Evolutionary conservation across 2,329 filamentous ascomycete genomes (phyloP).

Genomic region (Hysterium pulicare): DNA sequence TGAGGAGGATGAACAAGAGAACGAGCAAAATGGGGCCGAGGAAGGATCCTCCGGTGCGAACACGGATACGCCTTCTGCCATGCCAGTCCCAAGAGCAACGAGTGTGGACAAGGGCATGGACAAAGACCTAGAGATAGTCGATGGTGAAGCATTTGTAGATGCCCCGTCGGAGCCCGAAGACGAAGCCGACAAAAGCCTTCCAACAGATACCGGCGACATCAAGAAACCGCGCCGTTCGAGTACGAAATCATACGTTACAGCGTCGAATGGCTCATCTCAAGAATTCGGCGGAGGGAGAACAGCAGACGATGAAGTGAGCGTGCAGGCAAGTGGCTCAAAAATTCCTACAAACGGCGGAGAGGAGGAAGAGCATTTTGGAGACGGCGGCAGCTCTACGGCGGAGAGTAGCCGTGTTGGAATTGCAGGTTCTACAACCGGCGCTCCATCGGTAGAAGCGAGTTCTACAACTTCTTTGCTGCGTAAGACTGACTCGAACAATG

Average conservation of each 20-base stretch:
- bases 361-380: slow-evolving; percentile 18
- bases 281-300: background rate
- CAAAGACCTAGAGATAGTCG: slow-evolving; percentile 21
- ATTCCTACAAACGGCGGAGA: slow-evolving; percentile 19
- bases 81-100: slow-evolving; percentile 31
- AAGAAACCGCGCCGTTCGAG: slow-evolving; percentile 22
- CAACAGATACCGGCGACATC: slow-evolving; percentile 11
- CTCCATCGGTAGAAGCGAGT: slow-evolving; percentile 31
- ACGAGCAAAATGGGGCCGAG: slow-evolving; percentile 7
- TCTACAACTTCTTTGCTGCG: slow-evolving; percentile 37
- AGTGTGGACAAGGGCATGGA: too few relatives aligned
- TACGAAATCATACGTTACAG: slow-evolving; percentile 31
- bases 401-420: slow-evolving; percentile 23
- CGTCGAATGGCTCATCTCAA: slow-evolving; percentile 18
- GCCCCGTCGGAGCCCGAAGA: slow-evolving; percentile 32
- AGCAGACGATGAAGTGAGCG: slow-evolving; percentile 12
- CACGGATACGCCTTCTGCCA: slow-evolving; percentile 22
- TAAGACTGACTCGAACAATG: slow-evolving; percentile 33
- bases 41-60: slow-evolving; percentile 15
- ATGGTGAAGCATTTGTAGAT: slow-evolving; percentile 20
- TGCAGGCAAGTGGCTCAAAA: slow-evolving; percentile 29
- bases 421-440: slow-evolving; percentile 20
- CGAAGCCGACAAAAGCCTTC: slow-evolving; percentile 13
- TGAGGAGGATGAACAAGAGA: slow-evolving; percentile 22
- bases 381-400: slow-evolving; percentile 26